Conservation (phyloP, 257 asterid genomes). For the Salvia miltiorrhiza region DNA sequence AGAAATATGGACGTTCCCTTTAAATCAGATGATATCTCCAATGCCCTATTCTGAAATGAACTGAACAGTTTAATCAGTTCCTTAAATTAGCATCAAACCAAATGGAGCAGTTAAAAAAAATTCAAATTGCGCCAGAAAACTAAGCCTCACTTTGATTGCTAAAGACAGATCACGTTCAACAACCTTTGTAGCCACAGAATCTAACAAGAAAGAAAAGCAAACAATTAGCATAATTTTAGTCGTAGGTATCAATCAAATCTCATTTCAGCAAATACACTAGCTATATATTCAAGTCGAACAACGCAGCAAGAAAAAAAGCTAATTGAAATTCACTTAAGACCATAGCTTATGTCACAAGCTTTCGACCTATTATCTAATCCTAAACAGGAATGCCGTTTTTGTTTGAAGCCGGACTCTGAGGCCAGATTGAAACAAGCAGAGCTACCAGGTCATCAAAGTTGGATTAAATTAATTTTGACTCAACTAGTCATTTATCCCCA, state of each 20-base stretch:
- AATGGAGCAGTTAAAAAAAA: neutral
- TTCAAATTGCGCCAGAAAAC: constrained; percentile 9
- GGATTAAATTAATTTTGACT: neutral
- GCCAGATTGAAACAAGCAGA: neutral
- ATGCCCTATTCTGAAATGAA: constrained; percentile 65
- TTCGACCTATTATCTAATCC: neutral
- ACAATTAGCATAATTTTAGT: constrained; percentile 6
- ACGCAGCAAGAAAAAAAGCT: neutral
- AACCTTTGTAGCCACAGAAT: constrained; percentile 33
- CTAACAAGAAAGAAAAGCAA: constrained; percentile 26
- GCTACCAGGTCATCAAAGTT: neutral
- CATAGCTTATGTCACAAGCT: neutral
- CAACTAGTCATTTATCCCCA: neutral
- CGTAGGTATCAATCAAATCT: neutral
- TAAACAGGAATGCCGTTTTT: neutral
- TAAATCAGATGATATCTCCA: constrained; percentile 57
- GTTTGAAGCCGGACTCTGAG: neutral
- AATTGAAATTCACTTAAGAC: neutral
- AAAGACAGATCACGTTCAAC: constrained; percentile 41
- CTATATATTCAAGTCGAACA: neutral
- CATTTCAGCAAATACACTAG: neutral
- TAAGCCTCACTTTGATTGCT: constrained; percentile 57
- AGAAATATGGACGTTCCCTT: constrained; percentile 86
- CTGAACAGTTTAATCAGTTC: constrained; percentile 33
- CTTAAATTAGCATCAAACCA: neutral